Conservation (phyloP, 208 protist species). For the Balamuthia mandrillaris region DNA sequence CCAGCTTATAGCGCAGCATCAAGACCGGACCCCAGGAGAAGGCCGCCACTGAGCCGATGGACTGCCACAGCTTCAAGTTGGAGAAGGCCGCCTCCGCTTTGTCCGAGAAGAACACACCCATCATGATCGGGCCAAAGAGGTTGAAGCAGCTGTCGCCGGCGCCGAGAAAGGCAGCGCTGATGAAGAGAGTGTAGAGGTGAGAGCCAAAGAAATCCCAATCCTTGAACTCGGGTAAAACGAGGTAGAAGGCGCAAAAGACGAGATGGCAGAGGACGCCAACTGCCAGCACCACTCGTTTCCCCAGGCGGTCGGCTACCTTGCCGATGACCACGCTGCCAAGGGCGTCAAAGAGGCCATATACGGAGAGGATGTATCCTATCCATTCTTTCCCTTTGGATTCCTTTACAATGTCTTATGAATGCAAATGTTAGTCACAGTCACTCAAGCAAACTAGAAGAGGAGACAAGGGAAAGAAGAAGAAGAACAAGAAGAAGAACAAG, state of each 20-base stretch:
- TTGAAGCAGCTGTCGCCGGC: constrained; percentile 1
- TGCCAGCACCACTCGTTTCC: background rate
- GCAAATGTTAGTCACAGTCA: too few relatives aligned
- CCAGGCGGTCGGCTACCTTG: background rate
- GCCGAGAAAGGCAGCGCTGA: constrained; percentile 7
- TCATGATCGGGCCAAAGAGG: constrained; percentile 9
- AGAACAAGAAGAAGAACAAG: too few relatives aligned
- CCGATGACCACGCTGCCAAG: constrained; percentile 6
- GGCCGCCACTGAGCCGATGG: background rate
- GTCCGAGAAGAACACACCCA: constrained; percentile 9
- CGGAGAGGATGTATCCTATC: constrained; percentile 14
- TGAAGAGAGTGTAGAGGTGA: background rate
- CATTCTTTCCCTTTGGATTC: constrained; percentile 1
- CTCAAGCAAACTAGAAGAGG: too few relatives aligned
- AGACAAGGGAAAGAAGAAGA: too few relatives aligned
- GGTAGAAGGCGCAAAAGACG: background rate
- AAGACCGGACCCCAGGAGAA: constrained; percentile 9
- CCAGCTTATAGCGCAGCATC: background rate
- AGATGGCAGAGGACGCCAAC: background rate
- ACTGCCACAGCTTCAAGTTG: constrained; percentile 25
- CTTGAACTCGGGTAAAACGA: background rate
- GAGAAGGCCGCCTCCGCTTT: background rate
- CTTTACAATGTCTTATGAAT: constrained; percentile 25
- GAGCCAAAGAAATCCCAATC: background rate
- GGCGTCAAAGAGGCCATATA: constrained; percentile 3